These are phyloP conservation scores for Globisporangium iwayamae DNA, from an alignment of 352 stramenopile genomes.

Conservation along the genomic window DNA sequence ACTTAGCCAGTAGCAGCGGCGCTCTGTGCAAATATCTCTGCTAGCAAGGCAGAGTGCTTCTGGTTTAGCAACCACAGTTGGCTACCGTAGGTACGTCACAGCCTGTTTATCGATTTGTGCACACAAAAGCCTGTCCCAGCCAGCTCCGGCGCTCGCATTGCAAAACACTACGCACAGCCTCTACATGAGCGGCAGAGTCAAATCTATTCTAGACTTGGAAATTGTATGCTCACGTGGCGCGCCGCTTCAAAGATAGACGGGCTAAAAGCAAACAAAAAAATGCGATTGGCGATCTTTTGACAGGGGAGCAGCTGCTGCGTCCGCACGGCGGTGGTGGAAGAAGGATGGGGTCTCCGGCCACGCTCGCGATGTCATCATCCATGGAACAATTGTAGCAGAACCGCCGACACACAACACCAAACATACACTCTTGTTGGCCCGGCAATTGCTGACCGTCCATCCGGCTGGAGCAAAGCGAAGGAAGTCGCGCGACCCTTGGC, in stretches of 20 bases:
- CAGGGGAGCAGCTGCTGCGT: conserved; percentile 7
- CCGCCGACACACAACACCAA: not conserved
- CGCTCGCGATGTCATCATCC: conserved; percentile 10
- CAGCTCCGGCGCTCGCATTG: too few relatives aligned
- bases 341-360: not conserved
- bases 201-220: conserved; percentile 1
- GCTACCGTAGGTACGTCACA: too few relatives aligned
- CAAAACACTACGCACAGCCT: not conserved
- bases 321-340: not conserved
- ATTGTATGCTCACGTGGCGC: not conserved
- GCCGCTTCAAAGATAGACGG: not conserved
- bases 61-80: too few relatives aligned
- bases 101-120: too few relatives aligned
- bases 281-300: conserved; percentile 5
- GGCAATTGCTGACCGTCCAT: conserved; percentile 3
- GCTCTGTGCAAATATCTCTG: too few relatives aligned
- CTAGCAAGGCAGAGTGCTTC: too few relatives aligned
- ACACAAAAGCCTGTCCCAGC: too few relatives aligned
- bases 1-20: too few relatives aligned
- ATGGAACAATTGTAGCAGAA: conserved; percentile 7
- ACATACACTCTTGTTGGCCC: not conserved
- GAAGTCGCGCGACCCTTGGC: not conserved
- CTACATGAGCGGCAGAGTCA: conserved; percentile 1
- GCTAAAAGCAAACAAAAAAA: conserved; percentile 1
- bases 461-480: not conserved